Evolutionary conservation across 2,329 filamentous ascomycete species (phyloP), one percentile per base, ranked within the genome.

Genomic region (Fusarium ambrosium): DNA sequence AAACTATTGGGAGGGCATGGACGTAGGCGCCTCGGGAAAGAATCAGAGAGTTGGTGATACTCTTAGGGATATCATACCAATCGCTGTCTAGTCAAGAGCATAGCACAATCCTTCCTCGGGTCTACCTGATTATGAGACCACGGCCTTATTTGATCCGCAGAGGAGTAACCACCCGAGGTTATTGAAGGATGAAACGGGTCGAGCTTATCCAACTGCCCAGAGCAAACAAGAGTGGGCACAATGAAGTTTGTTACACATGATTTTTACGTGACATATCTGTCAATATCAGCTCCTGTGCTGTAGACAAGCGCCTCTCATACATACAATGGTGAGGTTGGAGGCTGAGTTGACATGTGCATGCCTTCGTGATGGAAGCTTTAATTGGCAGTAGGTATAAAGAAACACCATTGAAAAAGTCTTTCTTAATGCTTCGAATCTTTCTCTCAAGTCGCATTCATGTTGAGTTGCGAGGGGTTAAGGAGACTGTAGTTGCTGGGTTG

Each of bases 121-220:
- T 9, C 6, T 29, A 32, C 18, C 48, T 32, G 4, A 11, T 51
- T n/a, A 9, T 13, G 48, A 53, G 27, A 20, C 27, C 2, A 9
- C 5, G 16, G 45, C 10, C 22, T 3, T 29, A 29, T 18, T 7
- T n/a, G 3, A 13, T 5, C 24, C 5, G 2, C 5, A 29, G 45
- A 29, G 4, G 1, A n/a, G 13, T n/a, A 9, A 32, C 0, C 1
- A 53, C 2, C 10, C 4, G 11, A 29, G 27, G 2, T 8, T 20
- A 6, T 13, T 32, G 18, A n/a, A 32, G 5, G 27, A 32, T n/a
- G 48, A 32, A 32, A 32, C 18, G 4, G 9, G 16, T n/a, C 1
- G 3, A 51, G 24, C 14, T 7, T 18, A 18, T n/a, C 1, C 16
- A 29, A 29, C 20, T 5, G 13, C 22, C 1, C 9, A 29, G 3